phyloP scores from a whole-genome alignment of 2,329 filamentous ascomycete species.

The Apiospora hydei region DNA sequence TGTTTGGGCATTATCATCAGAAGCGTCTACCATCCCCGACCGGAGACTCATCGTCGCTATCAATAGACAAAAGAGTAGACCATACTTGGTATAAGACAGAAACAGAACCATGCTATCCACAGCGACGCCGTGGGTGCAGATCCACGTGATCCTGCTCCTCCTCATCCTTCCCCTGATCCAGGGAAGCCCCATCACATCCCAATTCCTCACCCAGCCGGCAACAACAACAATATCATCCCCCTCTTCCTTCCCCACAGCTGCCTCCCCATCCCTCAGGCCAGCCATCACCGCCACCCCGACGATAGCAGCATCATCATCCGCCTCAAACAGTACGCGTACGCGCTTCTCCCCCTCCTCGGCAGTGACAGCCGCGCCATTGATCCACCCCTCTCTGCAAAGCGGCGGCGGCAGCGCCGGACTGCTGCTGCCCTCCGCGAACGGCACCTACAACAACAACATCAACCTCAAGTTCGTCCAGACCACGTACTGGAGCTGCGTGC shows the following conservation, averaged over 20 bases:
- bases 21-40: not conserved
- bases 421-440: not conserved
- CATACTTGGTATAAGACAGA: not conserved
- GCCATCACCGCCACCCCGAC: not conserved
- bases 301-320: not conserved
- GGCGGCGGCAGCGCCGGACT: not conserved
- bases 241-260: not conserved
- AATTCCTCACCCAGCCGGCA: not conserved
- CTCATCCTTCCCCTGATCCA: not conserved
- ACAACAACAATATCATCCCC: constrained; percentile 11
- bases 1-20: not conserved
- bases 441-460: not conserved
- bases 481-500: constrained; percentile 49
- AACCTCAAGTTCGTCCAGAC: constrained; percentile 41
- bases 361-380: not conserved
- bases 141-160: constrained; percentile 13
- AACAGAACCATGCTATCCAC: not conserved
- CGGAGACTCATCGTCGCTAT: not conserved
- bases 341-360: not conserved
- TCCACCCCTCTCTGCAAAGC: not conserved
- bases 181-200: constrained; percentile 23
- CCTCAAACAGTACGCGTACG: not conserved
- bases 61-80: not conserved
- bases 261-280: not conserved
- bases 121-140: constrained; percentile 3